Base-by-base conservation (phyloP, 1,284 basidiomycete genomes). In the Rhodotorula sp. region DNA sequence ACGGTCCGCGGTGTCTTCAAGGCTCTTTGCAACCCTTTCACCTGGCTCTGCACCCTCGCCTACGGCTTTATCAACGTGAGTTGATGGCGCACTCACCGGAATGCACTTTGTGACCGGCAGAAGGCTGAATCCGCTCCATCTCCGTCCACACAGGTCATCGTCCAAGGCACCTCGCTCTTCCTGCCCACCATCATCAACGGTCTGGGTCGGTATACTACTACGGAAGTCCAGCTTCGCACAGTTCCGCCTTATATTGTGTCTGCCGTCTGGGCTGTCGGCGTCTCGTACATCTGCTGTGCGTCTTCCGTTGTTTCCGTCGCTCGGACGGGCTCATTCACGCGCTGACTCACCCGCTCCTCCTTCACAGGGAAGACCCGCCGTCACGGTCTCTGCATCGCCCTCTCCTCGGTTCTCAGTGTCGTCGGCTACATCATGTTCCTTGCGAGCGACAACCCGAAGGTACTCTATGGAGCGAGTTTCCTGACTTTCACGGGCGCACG, bases 31-130 rank as follows among this genome's bases (percentile, higher is more conserved):
- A 73, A 68, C 68, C 68, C 52, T 12, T 64, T 62, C 58, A 75
- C 67, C 34, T 66, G 63, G 68, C 42, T 48, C 7, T 71, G 72
- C 59, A 69, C 67, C 0, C 64, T 75, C 17, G 75, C 77, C 13
- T 80, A 78, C 72, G 70, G 74, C 17, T 70, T 78, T 45, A 78
- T 76, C 70, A 79, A 79, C 63, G 74, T 81, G 41, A 21, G 48
- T n/a, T 7, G 2, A 25, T n/a, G 9, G 16, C 27, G 17, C n/a
- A 23, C 34, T 34, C 8, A 23, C 19, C 49, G 49, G 3, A 23
- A 12, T 21, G 14, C 3, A 34, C 21, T 41, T 41, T 25, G 14
- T 16, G 27, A 8, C 17, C 27, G 53, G 8, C 9, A 19, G 41
- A 19, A 42, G 17, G 16, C 34, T 21, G 55, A 23, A 7, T 42